Conservation (phyloP, 768 basidiomycete species). For the Psilocybe subaeruginosa region DNA sequence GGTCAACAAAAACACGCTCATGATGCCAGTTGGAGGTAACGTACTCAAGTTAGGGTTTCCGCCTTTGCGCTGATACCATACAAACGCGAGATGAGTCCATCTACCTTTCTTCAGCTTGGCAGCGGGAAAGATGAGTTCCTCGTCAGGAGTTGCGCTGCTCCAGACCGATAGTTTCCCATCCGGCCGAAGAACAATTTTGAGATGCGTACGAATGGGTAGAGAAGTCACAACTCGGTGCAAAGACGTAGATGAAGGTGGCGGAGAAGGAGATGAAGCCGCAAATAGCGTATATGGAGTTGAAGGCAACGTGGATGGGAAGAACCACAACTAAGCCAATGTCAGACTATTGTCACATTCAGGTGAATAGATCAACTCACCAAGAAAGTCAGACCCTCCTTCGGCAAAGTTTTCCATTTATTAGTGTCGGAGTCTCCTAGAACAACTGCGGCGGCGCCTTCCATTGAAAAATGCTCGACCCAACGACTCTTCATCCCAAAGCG, state of each 20-base stretch:
- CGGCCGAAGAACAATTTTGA: not conserved
- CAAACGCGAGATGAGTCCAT: constrained; percentile 76
- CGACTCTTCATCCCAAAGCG: constrained; percentile 71
- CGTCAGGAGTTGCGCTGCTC: constrained; percentile 29
- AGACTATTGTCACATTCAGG: not conserved
- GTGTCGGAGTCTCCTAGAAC: constrained; percentile 48
- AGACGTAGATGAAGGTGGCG: not conserved
- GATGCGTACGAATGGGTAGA: not conserved
- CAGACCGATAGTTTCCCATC: constrained; percentile 33
- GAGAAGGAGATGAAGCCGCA: constrained; percentile 16
- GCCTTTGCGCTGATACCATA: constrained; percentile 62
- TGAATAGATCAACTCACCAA: constrained; percentile 47
- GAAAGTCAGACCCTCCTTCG: constrained; percentile 69
- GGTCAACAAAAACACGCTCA: not conserved
- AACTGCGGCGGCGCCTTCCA: constrained; percentile 60
- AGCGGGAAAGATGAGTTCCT: constrained; percentile 36
- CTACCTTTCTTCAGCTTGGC: constrained; percentile 52
- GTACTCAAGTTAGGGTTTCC: constrained; percentile 64
- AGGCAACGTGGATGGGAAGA: constrained; percentile 49
- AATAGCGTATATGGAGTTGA: constrained; percentile 39
- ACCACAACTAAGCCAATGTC: constrained; percentile 44
- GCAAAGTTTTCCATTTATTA: constrained; percentile 45
- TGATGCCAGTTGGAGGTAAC: constrained; percentile 22
- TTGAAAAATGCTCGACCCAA: constrained; percentile 80
- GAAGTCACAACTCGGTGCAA: not conserved